Evolutionary conservation across 495 filamentous ascomycete species (phyloP), one percentile per base, ranked within the genome.

Genomic region (Elasticomyces elasticus): DNA sequence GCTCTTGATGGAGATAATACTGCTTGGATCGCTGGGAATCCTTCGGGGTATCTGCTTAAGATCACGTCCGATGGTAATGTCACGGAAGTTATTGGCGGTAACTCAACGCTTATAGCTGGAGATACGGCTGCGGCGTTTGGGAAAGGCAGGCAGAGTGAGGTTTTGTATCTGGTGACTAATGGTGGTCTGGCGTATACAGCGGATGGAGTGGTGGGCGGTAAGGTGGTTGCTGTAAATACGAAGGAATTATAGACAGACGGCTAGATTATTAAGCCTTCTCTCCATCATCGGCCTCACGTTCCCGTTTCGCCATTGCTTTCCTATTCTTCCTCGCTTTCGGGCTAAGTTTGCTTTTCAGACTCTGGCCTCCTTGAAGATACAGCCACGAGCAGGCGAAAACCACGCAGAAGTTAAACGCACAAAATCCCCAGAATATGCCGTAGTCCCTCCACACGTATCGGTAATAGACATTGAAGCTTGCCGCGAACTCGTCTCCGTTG

Each of bases 351-450:
- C 51, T 59, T 64, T 69, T 75, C n/a, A 75, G 45, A 49, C 68
- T 65, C 17, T 66, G 62, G 23, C 70, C 47, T 0, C 76, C 77
- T 52, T 76, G 71, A 6, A 79, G 66, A 62, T 77, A 78, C 1
- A 79, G 52, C 51, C 69, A 72, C 3, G 41, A 55, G 33, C 51
- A 59, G 19, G 42, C 19, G 42, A 55, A 62, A 15, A 62, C 45
- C 1, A 59, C 46, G 13, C 37, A 40, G 28, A 62, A 45, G 20
- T 62, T 59, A 41, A 62, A 62, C 20, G 46, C 27, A 28, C 58
- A 55, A 41, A 60, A 62, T 10, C 38, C 56, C 52, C 51, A 51
- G 49, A 62, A 62, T 27, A 70, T 68, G 54, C 66, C 66, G 40
- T 67, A 70, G 40, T 70, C 64, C 6, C 66, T 35, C 67, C 67